Percentiles rank a stretch among this genome's conserved stretches.
Evolutionary conservation across 2,329 filamentous ascomycete genomes (phyloP).

Genomic region (Chaetomium globosum): DNA sequence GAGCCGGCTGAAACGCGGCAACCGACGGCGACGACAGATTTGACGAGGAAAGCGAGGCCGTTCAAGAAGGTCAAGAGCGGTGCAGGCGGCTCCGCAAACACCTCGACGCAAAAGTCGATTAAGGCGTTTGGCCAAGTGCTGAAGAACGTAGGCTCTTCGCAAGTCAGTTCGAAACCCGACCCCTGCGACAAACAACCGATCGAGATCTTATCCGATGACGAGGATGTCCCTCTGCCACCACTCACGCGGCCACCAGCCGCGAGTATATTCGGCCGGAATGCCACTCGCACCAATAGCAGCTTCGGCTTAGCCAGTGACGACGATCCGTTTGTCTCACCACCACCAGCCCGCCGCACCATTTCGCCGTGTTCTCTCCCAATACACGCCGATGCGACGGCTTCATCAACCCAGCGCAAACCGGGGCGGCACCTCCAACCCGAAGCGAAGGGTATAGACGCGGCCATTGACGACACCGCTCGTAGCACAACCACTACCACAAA

Average conservation of each 20-base stretch:
- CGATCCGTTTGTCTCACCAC: conserved; percentile 17
- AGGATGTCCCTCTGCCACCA: conserved; percentile 10
- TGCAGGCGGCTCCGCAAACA: conserved; percentile 8
- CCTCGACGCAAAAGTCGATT: conserved; percentile 22
- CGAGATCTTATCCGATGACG: conserved; percentile 23
- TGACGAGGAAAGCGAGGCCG: conserved; percentile 18
- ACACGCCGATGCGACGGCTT: neutral
- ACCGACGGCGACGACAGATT: neutral
- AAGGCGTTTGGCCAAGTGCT: conserved; percentile 22
- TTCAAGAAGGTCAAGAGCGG: conserved; percentile 35
- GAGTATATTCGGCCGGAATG: neutral
- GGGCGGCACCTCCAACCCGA: neutral
- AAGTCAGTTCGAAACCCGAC: neutral
- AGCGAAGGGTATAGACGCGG: neutral
- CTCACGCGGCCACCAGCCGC: neutral
- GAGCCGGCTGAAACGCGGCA: conserved; percentile 48
- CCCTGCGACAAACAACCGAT: neutral
- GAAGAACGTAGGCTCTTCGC: conserved; percentile 8
- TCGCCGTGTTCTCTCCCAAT: neutral
- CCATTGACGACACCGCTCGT: neutral
- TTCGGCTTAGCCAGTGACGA: conserved; percentile 4
- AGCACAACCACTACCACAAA: neutral
- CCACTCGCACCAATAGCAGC: neutral
- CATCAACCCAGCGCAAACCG: neutral
- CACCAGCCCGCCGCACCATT: neutral